Percentiles rank a stretch among this genome's conserved stretches.
Conservation (phyloP, 768 basidiomycete genomes). For the Tylopilus cervinicoccineus region DNA sequence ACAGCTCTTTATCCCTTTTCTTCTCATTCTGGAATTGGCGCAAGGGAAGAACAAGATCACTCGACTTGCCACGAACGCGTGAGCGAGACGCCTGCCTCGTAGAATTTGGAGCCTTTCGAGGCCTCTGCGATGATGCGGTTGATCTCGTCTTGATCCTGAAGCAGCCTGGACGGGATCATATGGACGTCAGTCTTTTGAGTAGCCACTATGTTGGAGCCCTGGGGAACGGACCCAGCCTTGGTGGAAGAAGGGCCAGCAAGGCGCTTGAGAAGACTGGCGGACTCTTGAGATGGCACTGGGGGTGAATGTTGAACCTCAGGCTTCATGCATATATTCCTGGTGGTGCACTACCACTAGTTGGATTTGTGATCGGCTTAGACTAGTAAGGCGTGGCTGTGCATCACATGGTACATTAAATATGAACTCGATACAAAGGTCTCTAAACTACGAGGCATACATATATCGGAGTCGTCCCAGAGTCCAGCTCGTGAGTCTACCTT, state of each 20-base stretch:
- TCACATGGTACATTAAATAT: background rate
- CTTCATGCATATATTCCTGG: conserved; percentile 15
- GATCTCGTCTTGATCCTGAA: conserved; percentile 78
- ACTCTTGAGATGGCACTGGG: conserved; percentile 50
- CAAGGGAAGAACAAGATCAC: conserved; percentile 1
- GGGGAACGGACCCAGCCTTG: conserved; percentile 72
- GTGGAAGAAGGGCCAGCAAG: conserved; percentile 86
- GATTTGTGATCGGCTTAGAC: too few species aligned
- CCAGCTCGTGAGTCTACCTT: conserved; percentile 9
- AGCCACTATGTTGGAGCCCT: background rate
- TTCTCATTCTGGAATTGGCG: conserved; percentile 68
- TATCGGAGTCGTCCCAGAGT: background rate
- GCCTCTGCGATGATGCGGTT: conserved; percentile 87
- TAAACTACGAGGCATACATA: background rate
- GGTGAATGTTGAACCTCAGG: conserved; percentile 16
- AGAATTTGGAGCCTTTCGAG: conserved; percentile 92
- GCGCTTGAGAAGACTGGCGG: conserved; percentile 67
- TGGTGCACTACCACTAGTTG: too few species aligned
- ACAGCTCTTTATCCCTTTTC: conserved; percentile 82
- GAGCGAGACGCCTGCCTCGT: conserved; percentile 50
- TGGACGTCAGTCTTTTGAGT: conserved; percentile 10
- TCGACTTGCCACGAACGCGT: background rate
- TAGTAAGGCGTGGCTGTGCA: background rate
- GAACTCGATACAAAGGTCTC: background rate
- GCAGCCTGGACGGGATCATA: conserved; percentile 41